phyloP scores from a whole-genome alignment of 208 protist species.

The Leishmania turanica region DNA sequence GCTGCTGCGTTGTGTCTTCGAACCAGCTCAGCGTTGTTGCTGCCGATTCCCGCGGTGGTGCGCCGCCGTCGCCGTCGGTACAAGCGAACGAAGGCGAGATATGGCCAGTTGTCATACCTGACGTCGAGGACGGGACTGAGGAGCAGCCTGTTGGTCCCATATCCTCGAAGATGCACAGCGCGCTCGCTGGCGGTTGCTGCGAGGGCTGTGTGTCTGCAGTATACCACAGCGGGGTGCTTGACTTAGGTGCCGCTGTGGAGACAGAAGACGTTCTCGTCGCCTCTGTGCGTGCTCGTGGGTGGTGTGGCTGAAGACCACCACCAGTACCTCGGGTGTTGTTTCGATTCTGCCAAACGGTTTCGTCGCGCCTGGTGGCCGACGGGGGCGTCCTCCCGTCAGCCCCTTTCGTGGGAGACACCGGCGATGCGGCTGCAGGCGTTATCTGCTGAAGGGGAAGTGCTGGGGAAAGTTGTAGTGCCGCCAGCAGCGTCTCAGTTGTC shows the following conservation, averaged over 20 bases:
- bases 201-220: neutral
- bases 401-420: neutral
- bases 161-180: constrained; percentile 27
- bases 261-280: neutral
- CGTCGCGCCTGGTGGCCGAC: neutral
- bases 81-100: neutral
- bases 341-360: neutral
- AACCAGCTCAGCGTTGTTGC: constrained; percentile 25
- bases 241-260: neutral
- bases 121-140: neutral
- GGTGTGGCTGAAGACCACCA: neutral
- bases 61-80: neutral
- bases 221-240: neutral
- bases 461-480: constrained; percentile 39
- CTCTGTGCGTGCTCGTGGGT: constrained; percentile 22
- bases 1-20: constrained; percentile 17
- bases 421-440: neutral
- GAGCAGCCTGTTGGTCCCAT: neutral
- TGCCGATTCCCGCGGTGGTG: neutral
- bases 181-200: constrained; percentile 2
- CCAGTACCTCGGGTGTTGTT: neutral
- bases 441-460: constrained; percentile 47
- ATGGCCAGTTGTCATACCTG: neutral
- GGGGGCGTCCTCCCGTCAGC: neutral
- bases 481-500: constrained; percentile 46